Evolutionary conservation across 345 rosid species (phyloP).

Genomic region (Gossypium herbaceum): DNA sequence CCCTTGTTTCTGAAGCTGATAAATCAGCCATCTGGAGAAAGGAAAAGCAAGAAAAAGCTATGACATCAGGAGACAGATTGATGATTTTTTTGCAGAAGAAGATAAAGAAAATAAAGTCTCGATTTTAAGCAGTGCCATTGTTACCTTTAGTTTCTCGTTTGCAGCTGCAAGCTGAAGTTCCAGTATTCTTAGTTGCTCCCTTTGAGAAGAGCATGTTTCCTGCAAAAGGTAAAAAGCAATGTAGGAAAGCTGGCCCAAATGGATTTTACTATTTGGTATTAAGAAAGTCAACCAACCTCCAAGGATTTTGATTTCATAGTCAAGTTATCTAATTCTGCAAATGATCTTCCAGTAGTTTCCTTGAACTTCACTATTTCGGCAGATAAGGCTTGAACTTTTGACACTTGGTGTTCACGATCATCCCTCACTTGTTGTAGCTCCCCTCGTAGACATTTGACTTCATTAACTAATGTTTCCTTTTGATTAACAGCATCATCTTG

Average conservation of each 20-base stretch:
- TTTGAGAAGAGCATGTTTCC: constrained; percentile 82
- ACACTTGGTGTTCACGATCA: constrained; percentile 74
- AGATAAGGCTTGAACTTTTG: constrained; percentile 53
- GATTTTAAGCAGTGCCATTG: not conserved
- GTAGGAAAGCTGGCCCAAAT: constrained; percentile 5
- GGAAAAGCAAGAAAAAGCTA: not conserved
- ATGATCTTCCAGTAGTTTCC: constrained; percentile 73
- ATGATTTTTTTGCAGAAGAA: not conserved
- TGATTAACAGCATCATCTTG: constrained; percentile 68
- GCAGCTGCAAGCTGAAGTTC: constrained; percentile 66
- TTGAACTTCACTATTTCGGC: constrained; percentile 51
- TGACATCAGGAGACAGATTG: not conserved
- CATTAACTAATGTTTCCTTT: constrained; percentile 58
- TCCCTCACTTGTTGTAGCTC: constrained; percentile 82
- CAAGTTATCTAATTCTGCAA: constrained; percentile 58
- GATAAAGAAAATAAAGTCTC: not conserved
- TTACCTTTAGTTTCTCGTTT: constrained; percentile 79
- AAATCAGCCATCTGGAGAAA: constrained; percentile 50
- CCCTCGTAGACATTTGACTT: constrained; percentile 64
- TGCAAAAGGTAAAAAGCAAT: constrained; percentile 24
- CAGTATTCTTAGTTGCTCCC: constrained; percentile 57
- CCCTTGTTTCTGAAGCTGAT: constrained; percentile 45
- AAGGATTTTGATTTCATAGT: constrained; percentile 54
- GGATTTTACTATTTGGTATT: not conserved
- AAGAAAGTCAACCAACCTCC: constrained; percentile 53